Evolutionary conservation across 2,329 filamentous ascomycete genomes (phyloP).

Genomic region (Chrysoporthe deuterocubensis): DNA sequence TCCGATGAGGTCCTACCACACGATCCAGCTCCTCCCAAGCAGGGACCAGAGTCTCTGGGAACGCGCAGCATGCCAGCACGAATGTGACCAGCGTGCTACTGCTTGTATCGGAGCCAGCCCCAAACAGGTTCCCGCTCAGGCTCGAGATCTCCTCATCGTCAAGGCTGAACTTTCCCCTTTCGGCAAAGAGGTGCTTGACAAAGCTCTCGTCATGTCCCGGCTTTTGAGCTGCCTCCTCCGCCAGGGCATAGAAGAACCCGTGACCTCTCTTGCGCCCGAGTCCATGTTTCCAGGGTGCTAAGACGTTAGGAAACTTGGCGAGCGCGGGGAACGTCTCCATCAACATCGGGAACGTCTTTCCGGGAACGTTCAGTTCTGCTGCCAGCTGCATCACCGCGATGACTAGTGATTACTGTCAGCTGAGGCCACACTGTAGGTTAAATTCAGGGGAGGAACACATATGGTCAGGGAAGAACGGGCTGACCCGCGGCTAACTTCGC

Average conservation of each 20-base stretch:
- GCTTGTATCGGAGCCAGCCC: slow-evolving; percentile 54
- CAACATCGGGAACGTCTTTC: slow-evolving; percentile 59
- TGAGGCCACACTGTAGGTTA: too few species aligned
- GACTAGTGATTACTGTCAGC: slow-evolving; percentile 36
- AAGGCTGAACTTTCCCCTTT: slow-evolving; percentile 51
- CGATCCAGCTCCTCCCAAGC: slow-evolving; percentile 58
- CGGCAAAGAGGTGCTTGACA: slow-evolving; percentile 51
- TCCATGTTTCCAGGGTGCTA: slow-evolving; percentile 56
- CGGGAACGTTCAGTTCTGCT: slow-evolving; percentile 57
- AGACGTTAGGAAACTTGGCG: slow-evolving; percentile 51
- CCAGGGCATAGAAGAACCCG: slow-evolving; percentile 57
- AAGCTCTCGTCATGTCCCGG: slow-evolving; percentile 44
- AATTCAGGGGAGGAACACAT: too few species aligned
- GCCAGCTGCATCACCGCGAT: slow-evolving; percentile 61
- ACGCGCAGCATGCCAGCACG: slow-evolving; percentile 54
- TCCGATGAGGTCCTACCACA: slow-evolving; percentile 51
- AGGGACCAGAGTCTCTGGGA: slow-evolving; percentile 48
- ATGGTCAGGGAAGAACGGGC: too few species aligned
- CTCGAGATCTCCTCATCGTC: slow-evolving; percentile 48
- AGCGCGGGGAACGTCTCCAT: slow-evolving; percentile 59
- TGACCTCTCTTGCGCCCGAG: slow-evolving; percentile 50
- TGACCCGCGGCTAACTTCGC: background rate
- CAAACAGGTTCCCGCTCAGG: slow-evolving; percentile 53
- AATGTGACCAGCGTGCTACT: slow-evolving; percentile 51
- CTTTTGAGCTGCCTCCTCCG: slow-evolving; percentile 52